A percentile compares a stretch with the other conserved stretches of the same genome.
Conservation (phyloP, 257 asterid species). For the Craterostigma plantagineum region DNA sequence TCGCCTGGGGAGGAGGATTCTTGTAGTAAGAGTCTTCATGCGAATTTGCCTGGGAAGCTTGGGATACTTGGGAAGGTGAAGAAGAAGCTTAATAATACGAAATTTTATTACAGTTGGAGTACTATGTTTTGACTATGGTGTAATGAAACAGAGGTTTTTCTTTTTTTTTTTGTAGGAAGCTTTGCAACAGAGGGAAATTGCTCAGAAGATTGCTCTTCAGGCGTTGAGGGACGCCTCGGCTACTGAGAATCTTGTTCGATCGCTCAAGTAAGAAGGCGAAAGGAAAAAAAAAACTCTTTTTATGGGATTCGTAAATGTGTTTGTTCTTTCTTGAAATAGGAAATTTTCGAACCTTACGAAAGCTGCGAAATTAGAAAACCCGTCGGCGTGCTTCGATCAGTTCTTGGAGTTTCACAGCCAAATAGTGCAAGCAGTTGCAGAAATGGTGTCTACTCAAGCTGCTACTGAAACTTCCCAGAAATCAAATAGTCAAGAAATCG, state of each 20-base stretch:
- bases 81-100: background rate
- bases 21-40: constrained; percentile 15
- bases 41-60: constrained; percentile 79
- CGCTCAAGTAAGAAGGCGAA: constrained; percentile 31
- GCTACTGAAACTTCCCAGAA: constrained; percentile 1
- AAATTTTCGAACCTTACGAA: constrained; percentile 4
- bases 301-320: too few species aligned
- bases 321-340: constrained; percentile 1
- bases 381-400: constrained; percentile 4
- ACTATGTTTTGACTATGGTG: too few species aligned
- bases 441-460: constrained; percentile 5
- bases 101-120: too few species aligned
- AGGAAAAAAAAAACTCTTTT: too few species aligned
- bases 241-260: constrained; percentile 71
- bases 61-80: constrained; percentile 67
- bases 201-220: constrained; percentile 86
- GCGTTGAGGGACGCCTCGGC: constrained; percentile 94
- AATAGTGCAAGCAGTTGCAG: constrained; percentile 7
- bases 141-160: too few species aligned
- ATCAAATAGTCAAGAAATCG: background rate
- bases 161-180: constrained; percentile 95
- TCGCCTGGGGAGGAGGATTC: constrained; percentile 14
- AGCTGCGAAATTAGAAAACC: constrained; percentile 3
- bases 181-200: constrained; percentile 66
- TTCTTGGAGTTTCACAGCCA: constrained; percentile 7